Percentiles rank a stretch among this genome's conserved stretches.
Conservation (phyloP, 768 basidiomycete genomes). For the Sistotremastrum niveocremeum region DNA sequence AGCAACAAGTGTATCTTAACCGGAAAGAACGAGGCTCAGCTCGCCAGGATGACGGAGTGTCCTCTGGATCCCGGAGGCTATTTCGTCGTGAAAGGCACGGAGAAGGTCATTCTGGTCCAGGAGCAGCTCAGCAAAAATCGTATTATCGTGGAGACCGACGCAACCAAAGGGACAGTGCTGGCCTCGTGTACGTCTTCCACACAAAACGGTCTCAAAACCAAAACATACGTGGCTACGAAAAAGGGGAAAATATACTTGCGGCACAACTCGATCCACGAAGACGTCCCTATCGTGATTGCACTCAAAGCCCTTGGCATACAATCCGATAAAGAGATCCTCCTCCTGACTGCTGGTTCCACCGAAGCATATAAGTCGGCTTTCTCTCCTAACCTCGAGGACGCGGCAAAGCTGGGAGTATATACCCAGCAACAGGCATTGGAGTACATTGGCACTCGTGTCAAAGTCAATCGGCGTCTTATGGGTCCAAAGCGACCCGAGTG, state of each 20-base stretch:
- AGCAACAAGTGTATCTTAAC: conserved; percentile 91
- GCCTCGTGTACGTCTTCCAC: conserved; percentile 95
- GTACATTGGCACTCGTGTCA: conserved; percentile 88
- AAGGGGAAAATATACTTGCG: conserved; percentile 90
- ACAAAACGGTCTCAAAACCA: conserved; percentile 81
- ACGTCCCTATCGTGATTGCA: conserved; percentile 90
- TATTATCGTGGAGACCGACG: conserved; percentile 94
- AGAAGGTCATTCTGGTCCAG: conserved; percentile 98
- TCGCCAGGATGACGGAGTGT: conserved; percentile 94
- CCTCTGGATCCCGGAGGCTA: conserved; percentile 99
- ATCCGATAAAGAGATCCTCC: conserved; percentile 94
- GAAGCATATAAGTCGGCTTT: conserved; percentile 81
- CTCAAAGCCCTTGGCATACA: conserved; percentile 94
- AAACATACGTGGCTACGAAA: conserved; percentile 94
- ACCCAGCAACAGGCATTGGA: conserved; percentile 91
- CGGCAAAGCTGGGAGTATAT: conserved; percentile 80
- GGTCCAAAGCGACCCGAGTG: conserved; percentile 75
- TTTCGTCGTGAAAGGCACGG: conserved; percentile 97
- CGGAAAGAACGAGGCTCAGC: conserved; percentile 57
- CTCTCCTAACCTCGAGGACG: conserved; percentile 86
- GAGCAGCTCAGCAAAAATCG: conserved; percentile 98
- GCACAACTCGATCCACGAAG: conserved; percentile 95
- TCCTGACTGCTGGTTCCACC: conserved; percentile 84
- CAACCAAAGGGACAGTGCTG: conserved; percentile 78
- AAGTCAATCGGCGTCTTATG: conserved; percentile 67